Evolutionary conservation across 2,329 filamentous ascomycete species (phyloP), one percentile per base, ranked within the genome.

Genomic region (Akanthomyces lecanii): DNA sequence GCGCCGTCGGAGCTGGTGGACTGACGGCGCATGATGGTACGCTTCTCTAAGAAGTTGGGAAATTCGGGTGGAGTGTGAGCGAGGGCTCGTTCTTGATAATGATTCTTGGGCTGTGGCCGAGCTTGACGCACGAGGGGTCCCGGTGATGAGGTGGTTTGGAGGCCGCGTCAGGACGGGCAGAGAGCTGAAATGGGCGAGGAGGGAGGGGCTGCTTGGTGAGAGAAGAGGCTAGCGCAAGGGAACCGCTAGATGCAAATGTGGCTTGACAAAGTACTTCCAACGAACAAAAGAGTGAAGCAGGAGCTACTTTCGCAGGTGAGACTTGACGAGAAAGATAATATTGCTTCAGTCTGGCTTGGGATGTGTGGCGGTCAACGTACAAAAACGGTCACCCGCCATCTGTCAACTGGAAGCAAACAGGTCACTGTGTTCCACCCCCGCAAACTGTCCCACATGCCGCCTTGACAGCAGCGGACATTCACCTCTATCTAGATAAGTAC

Each of bases 1-100:
- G 71, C 68, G n/a, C 72, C 66, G 66, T 73, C 70, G 65, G 70
- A 71, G 66, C 67, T 69, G 57, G 66, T 69, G 56, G 67, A 69
- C 30, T 66, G 61, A 63, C 68, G 67, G 56, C 70, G 67, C 66
- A 73, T 69, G 61, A 18, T 30, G 52, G 52, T 30, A 6, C 6
- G 28, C 28, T 30, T 30, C 28, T 30, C 28, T 30, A 4, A 25
- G 3, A 23, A 47, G n/a, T 6, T n/a, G 18, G 18, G n/a, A 5
- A n/a, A 12, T 3, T 25, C 8, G 4, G 23, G 28, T 5, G 28
- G 28, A 6, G 28, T 4, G 28, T 30, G 28, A 30, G 28, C 28
- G 28, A 30, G 28, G 28, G 28, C 28, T 6, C 28, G 21, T 21
- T 30, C 28, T 6, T 30, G 28, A 21, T 30, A 4, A 30, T 6